Evolutionary conservation across 2,329 filamentous ascomycete genomes (phyloP).

Genomic region (Trichophyton schoenleinii): DNA sequence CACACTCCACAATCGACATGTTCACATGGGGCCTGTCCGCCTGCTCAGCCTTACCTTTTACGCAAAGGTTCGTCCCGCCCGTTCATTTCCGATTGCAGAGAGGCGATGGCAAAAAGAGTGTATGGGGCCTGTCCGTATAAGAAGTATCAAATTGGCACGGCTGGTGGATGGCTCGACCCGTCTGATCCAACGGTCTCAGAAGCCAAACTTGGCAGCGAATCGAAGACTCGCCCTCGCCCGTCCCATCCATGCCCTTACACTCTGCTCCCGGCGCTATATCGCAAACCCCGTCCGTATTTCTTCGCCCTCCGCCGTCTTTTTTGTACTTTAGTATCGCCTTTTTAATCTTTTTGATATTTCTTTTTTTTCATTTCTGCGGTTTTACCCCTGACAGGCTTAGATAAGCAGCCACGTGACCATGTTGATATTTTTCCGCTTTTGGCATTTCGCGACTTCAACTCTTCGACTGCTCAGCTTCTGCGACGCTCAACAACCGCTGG

Average conservation of each 20-base stretch:
- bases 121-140: neutral
- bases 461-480: neutral
- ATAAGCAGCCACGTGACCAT: neutral
- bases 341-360: neutral
- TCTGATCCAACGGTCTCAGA: neutral
- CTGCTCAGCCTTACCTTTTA: too few relatives aligned
- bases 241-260: neutral
- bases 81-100: too few relatives aligned
- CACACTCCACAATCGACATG: too few relatives aligned
- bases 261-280: neutral
- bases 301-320: too few relatives aligned
- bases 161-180: neutral
- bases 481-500: neutral
- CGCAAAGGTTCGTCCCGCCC: too few relatives aligned
- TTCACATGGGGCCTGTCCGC: too few relatives aligned
- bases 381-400: neutral
- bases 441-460: neutral
- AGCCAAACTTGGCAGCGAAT: neutral
- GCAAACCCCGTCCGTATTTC: neutral
- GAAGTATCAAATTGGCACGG: neutral
- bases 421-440: neutral
- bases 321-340: neutral
- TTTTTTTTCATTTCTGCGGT: neutral
- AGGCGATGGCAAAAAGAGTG: too few relatives aligned
- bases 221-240: neutral